Conservation (phyloP, 1,284 basidiomycete species). For the Papiliotrema flavescens region DNA sequence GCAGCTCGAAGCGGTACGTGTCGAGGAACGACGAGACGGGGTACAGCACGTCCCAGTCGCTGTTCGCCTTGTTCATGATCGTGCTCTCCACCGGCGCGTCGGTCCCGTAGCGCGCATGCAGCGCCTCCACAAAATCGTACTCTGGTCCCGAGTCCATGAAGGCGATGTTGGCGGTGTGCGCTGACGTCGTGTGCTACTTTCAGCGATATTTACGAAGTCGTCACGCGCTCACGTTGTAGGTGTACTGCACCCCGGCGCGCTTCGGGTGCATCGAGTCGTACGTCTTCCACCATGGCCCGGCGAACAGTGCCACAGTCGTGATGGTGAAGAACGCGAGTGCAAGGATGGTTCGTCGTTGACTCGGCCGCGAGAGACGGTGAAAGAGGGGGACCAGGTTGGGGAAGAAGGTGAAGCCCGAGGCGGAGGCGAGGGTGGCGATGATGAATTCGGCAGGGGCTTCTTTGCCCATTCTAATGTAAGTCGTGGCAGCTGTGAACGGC, state of each 20-base stretch:
- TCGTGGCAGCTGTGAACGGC: conserved; percentile 1
- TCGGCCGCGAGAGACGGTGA: conserved; percentile 62
- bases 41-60: conserved; percentile 82
- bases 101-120: conserved; percentile 60
- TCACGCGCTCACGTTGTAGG: conserved; percentile 68
- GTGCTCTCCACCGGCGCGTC: conserved; percentile 23
- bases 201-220: neutral
- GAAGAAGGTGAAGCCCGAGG: conserved; percentile 59
- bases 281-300: conserved; percentile 57
- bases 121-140: conserved; percentile 46
- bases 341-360: conserved; percentile 54
- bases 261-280: conserved; percentile 88
- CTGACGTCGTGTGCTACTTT: conserved; percentile 63
- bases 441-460: conserved; percentile 79
- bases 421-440: conserved; percentile 70
- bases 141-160: conserved; percentile 74
- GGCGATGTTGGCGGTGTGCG: conserved; percentile 76
- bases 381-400: conserved; percentile 61
- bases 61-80: conserved; percentile 39
- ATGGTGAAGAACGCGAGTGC: conserved; percentile 54
- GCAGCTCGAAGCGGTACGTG: conserved; percentile 33
- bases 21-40: conserved; percentile 63
- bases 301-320: conserved; percentile 59
- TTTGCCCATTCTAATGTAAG: conserved; percentile 27
- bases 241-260: conserved; percentile 76